Conservation (phyloP, 192 early-diverging fungal species). For the Lobosporangium transversale region DNA sequence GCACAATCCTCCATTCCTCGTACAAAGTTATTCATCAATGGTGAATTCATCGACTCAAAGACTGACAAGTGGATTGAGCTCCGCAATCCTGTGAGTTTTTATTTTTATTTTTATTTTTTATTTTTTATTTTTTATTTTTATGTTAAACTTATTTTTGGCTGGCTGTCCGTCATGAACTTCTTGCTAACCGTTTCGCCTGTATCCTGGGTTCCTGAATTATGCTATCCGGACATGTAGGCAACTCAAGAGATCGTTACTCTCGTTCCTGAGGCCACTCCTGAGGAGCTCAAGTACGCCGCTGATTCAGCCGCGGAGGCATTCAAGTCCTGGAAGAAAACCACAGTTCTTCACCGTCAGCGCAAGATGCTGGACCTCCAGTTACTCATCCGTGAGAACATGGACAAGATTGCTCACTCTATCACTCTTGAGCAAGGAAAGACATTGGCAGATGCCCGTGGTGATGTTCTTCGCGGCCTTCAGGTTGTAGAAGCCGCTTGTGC, state of each 20-base stretch:
- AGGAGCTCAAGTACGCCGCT: constrained; percentile 84
- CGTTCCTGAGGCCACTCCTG: constrained; percentile 88
- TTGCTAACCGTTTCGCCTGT: neutral
- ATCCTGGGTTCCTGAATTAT: too few species aligned
- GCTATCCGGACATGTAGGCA: too few species aligned
- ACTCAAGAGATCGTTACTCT: constrained; percentile 88
- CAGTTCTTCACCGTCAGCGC: constrained; percentile 85
- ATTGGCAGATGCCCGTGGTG: constrained; percentile 88
- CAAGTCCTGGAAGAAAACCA: constrained; percentile 85
- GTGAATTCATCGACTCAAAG: constrained; percentile 90
- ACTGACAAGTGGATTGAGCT: constrained; percentile 89
- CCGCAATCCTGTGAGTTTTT: constrained; percentile 81
- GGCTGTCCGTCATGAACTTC: neutral
- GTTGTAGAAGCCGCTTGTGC: constrained; percentile 88
- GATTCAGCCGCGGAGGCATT: constrained; percentile 80
- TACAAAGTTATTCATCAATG: constrained; percentile 82
- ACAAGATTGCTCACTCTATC: constrained; percentile 83
- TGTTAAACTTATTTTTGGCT: neutral
- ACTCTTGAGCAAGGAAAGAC: constrained; percentile 94
- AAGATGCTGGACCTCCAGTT: constrained; percentile 93
- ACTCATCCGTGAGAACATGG: constrained; percentile 83
- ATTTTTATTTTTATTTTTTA: neutral
- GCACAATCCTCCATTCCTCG: constrained; percentile 40
- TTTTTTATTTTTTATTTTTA: neutral
- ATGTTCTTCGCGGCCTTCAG: constrained; percentile 91